These are phyloP conservation scores for Coelastrella sp. DNA, from an alignment of 139 green algal genomes.

Conservation along the genomic window DNA sequence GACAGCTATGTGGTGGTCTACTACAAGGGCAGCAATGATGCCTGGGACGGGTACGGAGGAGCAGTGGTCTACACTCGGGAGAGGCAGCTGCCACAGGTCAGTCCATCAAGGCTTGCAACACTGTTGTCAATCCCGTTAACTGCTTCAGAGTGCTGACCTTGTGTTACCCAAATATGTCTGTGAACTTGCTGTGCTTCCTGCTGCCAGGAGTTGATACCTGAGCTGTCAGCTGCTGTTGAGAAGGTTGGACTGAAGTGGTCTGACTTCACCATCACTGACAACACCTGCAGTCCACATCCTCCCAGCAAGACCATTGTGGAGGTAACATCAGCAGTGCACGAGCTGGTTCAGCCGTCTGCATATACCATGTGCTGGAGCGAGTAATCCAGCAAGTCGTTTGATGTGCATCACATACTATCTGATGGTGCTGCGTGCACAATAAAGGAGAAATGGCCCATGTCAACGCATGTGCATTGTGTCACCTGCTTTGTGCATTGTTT, in stretches of 20 bases:
- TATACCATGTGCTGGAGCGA: background rate
- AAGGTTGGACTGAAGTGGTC: slow-evolving; percentile 57
- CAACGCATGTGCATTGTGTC: too few species aligned
- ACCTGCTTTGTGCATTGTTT: too few species aligned
- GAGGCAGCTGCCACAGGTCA: slow-evolving; percentile 60
- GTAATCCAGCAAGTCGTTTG: background rate
- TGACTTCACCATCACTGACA: slow-evolving; percentile 87
- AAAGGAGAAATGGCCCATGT: too few species aligned
- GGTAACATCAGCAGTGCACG: background rate
- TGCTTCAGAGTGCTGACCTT: too few species aligned
- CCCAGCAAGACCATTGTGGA: slow-evolving; percentile 45
- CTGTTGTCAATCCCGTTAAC: too few species aligned
- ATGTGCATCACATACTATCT: too few species aligned
- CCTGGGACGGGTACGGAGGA: slow-evolving; percentile 91
- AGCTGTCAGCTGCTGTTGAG: slow-evolving; percentile 39
- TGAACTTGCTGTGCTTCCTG: background rate
- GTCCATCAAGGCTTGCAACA: too few species aligned
- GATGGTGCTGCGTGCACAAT: too few species aligned
- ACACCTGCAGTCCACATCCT: slow-evolving; percentile 80
- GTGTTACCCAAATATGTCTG: too few species aligned
- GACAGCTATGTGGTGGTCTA: slow-evolving; percentile 82
- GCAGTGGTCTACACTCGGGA: slow-evolving; percentile 72
- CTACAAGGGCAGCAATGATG: slow-evolving; percentile 91
- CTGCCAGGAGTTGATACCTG: slow-evolving; percentile 43
- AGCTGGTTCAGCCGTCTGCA: background rate